Evolutionary conservation across 495 filamentous ascomycete species (phyloP), one percentile per base, ranked within the genome.

Genomic region (Hypoxylon cercidicola): DNA sequence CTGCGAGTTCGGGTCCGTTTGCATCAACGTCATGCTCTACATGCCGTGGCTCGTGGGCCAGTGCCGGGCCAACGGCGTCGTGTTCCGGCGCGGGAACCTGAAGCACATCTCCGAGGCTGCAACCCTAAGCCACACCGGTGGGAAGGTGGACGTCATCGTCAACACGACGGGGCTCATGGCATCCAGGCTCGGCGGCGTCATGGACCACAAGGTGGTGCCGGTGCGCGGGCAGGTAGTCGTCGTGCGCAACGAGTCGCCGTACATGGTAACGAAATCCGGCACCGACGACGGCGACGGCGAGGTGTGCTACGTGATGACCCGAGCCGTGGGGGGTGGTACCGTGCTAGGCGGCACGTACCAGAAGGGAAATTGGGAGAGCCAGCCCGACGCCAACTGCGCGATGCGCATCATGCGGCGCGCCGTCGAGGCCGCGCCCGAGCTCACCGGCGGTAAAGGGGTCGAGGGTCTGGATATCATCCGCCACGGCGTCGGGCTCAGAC

Each of bases 1-100:
- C 9, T 89, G 84, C 30, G 77, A 79, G 37, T 97, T 93, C 72
- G 91, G 83, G 2, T 93, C 90, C 0, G 89, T 96, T 20, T 97
- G 93, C 77, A 93, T 98, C 72, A 97, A 98, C 78, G 89, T 89
- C 0, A 87, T 90, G 45, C 66, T 97, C 55, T 97, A 97, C 78
- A 87, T 96, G 10, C 88, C 92, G 9, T 97, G 90, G 84, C 86
- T 98, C 0, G 76, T 89, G 0, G 87, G 87, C 1, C 88, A 93
- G 74, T 96, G 92, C 77, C 81, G 88, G 6, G 82, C 81, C 60
- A 82, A 83, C 46, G 92, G 91, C 9, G 87, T 90, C 0, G 75
- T 84, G 4, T 79, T 98, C 71, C 85, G 74, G 35, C 79, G 86
- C n/a, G 82, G 71, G 0, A 60, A 75, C 7, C 56, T 95, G 39